Conservation (phyloP, 2,329 filamentous ascomycete genomes). For the Verticillium isaacii region DNA sequence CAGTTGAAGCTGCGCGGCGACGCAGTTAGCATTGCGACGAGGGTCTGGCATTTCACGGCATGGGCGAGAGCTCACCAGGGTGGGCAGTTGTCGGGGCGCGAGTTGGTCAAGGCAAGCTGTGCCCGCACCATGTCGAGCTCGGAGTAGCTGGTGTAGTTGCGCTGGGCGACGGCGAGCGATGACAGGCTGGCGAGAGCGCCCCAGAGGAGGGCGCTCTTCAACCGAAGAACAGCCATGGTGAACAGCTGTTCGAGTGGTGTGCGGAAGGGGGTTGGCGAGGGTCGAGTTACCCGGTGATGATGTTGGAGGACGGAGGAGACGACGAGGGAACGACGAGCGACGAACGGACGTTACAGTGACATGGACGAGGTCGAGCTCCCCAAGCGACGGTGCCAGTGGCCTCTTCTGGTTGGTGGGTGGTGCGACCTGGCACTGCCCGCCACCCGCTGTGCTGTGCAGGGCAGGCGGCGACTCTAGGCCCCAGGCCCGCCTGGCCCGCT, state of each 20-base stretch:
- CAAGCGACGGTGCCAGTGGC: neutral
- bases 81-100: constrained; percentile 71
- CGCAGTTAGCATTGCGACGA: neutral
- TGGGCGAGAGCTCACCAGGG: constrained; percentile 54
- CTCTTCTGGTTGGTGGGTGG: neutral
- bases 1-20: constrained; percentile 80
- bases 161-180: constrained; percentile 35
- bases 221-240: constrained; percentile 32
- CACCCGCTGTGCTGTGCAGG: neutral
- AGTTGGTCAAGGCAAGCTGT: constrained; percentile 66
- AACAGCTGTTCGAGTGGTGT: neutral
- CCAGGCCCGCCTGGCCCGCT: neutral
- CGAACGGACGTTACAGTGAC: neutral
- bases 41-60: constrained; percentile 19
- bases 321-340: constrained; percentile 1
- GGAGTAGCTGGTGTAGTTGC: constrained; percentile 59
- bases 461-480: neutral
- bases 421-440: neutral
- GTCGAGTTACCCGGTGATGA: neutral
- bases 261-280: constrained; percentile 1
- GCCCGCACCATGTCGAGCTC: constrained; percentile 56
- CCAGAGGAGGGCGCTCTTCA: constrained; percentile 30
- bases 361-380: neutral
- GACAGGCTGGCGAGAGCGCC: constrained; percentile 35
- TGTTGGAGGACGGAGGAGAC: neutral